Base-by-base conservation (phyloP, 305 asterid species). In the Fraxinus sp. region DNA sequence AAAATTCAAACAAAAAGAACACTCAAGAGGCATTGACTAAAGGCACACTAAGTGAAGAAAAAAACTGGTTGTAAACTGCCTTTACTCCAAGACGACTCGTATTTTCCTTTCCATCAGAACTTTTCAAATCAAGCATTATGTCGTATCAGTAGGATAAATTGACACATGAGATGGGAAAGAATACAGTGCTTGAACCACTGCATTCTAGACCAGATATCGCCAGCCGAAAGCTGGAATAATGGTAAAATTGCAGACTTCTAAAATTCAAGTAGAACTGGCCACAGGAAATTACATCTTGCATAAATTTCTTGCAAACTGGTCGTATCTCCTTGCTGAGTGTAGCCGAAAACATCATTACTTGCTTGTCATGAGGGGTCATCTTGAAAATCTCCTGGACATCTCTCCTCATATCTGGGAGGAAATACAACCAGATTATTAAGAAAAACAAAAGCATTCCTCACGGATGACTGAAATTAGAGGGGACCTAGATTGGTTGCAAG, bases 321-420 rank as follows among this genome's bases (percentile, higher is more conserved):
- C 98, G 98, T 76, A 93, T 94, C 87, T 92, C 97, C 88, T 94
- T 94, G 92, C 97, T 92, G 82, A 94, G 97, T 3, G 98, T 94
- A 32, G 98, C 97, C 5, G 97, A 93, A 79, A 94, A 94, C 98
- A 94, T 94, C 98, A 93, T 94, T 16, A 94, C 98, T 90, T 94
- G 98, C 88, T 94, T 94, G 83, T 94, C 97, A 39, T 91, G 97
- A 30, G 98, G 98, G 13, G 97, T 94, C 98, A 90, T 89, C 89
- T 91, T 92, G 91, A 94, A 94, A 83, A 94, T 94, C 88, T 87
- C 95, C 89, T 93, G 98, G 76, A 94, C 98, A 74, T 94, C 98
- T 88, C 91, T 91, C 88, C 98, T 82, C 98, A 94, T 94, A 87
- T 94, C 98, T 94, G 87, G 77, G 33, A 36, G 62, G 59, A 33